Percentiles rank a stretch among this genome's conserved stretches.
These are phyloP conservation scores for Staphylotrichum tortipilum DNA, from an alignment of 495 filamentous ascomycete genomes.

Conservation along the genomic window DNA sequence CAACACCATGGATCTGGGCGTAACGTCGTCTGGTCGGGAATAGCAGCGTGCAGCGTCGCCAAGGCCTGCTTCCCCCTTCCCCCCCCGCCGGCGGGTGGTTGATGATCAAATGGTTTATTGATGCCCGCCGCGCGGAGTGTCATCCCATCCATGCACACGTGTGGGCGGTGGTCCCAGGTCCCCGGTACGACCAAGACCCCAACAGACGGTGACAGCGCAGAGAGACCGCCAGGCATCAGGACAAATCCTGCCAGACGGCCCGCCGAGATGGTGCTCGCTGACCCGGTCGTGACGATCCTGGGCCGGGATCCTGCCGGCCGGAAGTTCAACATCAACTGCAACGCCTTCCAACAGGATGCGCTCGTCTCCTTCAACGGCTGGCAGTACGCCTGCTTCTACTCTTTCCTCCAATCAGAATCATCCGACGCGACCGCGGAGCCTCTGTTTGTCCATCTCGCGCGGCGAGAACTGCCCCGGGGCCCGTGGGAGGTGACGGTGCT, in stretches of 20 bases:
- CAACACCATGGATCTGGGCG: no score
- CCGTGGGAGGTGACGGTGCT: constrained; percentile 37
- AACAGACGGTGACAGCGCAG: not conserved
- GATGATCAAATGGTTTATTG: not conserved
- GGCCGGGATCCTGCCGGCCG: constrained; percentile 31
- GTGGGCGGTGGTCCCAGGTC: not conserved
- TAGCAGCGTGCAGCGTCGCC: not conserved
- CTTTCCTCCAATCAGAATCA: constrained; percentile 12
- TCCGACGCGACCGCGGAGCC: constrained; percentile 18
- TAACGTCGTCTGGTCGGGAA: no score
- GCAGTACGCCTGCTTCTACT: constrained; percentile 42
- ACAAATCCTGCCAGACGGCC: not conserved
- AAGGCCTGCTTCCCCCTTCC: no score
- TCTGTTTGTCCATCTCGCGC: constrained; percentile 35
- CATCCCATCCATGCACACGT: not conserved
- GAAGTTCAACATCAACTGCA: constrained; percentile 31
- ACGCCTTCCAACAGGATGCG: constrained; percentile 38
- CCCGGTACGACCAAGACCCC: no score
- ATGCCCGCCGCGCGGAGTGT: not conserved
- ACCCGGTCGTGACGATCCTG: constrained; percentile 25
- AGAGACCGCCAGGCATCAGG: no score
- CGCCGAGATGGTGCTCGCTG: constrained; percentile 17
- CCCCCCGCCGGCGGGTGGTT: no score
- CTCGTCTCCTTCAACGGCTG: constrained; percentile 31
- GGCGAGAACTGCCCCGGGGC: constrained; percentile 28